Conservation (phyloP, 2,329 filamentous ascomycete species). For the Tolypocladium paradoxum region DNA sequence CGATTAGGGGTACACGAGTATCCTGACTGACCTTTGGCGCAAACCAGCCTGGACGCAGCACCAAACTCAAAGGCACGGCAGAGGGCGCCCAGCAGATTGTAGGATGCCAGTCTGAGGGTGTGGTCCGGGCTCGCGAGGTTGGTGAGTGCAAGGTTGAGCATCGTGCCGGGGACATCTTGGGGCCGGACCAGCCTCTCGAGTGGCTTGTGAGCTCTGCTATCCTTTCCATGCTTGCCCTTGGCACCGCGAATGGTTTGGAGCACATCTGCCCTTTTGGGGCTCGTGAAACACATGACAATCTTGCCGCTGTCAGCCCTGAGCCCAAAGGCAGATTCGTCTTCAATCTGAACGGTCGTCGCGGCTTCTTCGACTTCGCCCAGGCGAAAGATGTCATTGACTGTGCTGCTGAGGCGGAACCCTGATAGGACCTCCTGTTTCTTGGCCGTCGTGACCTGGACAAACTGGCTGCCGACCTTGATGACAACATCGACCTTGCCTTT, state of each 20-base stretch:
- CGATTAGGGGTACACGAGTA: not conserved
- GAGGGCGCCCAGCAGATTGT: slow-evolving; percentile 56
- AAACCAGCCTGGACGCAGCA: slow-evolving; percentile 49
- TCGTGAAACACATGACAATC: slow-evolving; percentile 63
- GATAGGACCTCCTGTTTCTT: slow-evolving; percentile 60
- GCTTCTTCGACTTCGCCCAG: slow-evolving; percentile 58
- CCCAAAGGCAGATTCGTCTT: slow-evolving; percentile 58
- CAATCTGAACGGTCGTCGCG: slow-evolving; percentile 50
- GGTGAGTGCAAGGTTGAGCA: slow-evolving; percentile 56
- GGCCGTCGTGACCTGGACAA: slow-evolving; percentile 57
- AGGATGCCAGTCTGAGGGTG: slow-evolving; percentile 50
- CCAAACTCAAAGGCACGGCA: slow-evolving; percentile 59
- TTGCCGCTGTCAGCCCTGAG: slow-evolving; percentile 58
- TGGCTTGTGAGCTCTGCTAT: slow-evolving; percentile 47
- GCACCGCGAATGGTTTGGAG: slow-evolving; percentile 52
- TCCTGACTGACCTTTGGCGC: slow-evolving; percentile 41
- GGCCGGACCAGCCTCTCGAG: slow-evolving; percentile 56
- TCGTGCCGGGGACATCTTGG: slow-evolving; percentile 59
- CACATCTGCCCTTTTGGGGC: slow-evolving; percentile 51
- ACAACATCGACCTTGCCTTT: slow-evolving; percentile 61
- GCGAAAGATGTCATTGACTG: slow-evolving; percentile 60
- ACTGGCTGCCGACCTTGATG: slow-evolving; percentile 59
- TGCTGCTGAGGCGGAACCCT: slow-evolving; percentile 48
- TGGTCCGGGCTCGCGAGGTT: slow-evolving; percentile 55
- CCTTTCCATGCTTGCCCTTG: slow-evolving; percentile 55